phyloP scores from a whole-genome alignment of 176 grass and related monocot species.

The Oryza coarctata region DNA sequence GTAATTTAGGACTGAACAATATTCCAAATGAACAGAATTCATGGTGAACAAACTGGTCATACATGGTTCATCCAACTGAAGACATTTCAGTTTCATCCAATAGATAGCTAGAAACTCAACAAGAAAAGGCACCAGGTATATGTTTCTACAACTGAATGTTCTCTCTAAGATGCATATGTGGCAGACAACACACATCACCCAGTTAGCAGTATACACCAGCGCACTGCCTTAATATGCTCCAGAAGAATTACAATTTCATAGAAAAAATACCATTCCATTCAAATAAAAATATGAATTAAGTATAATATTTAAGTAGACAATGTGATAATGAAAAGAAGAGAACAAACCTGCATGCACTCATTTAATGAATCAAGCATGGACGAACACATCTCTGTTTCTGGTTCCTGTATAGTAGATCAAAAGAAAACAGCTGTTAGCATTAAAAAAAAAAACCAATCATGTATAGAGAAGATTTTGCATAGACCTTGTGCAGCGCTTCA shows the following conservation, averaged over 20 bases:
- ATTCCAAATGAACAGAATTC: background rate
- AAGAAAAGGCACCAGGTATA: background rate
- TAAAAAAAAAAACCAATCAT: background rate
- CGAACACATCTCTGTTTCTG: conserved; percentile 92
- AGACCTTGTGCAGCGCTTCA: conserved; percentile 95
- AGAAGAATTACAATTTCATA: background rate
- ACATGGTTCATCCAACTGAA: background rate
- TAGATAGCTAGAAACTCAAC: background rate
- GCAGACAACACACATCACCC: background rate
- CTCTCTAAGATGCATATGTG: background rate
- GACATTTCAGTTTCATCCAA: background rate
- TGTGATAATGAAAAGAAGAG: background rate
- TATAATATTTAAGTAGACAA: background rate
- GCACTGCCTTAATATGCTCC: background rate
- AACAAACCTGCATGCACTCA: conserved; percentile 86
- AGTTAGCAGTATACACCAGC: background rate
- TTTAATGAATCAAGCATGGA: conserved; percentile 94
- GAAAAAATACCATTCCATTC: background rate
- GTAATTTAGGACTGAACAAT: background rate
- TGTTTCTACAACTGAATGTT: background rate
- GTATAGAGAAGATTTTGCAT: conserved; percentile 12
- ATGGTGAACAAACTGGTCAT: background rate
- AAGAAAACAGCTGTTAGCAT: conserved; percentile 26
- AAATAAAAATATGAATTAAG: background rate
- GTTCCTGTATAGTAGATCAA: conserved; percentile 57